Conservation (phyloP, 148 eudicot species). For the Amaranthus cruentus region DNA sequence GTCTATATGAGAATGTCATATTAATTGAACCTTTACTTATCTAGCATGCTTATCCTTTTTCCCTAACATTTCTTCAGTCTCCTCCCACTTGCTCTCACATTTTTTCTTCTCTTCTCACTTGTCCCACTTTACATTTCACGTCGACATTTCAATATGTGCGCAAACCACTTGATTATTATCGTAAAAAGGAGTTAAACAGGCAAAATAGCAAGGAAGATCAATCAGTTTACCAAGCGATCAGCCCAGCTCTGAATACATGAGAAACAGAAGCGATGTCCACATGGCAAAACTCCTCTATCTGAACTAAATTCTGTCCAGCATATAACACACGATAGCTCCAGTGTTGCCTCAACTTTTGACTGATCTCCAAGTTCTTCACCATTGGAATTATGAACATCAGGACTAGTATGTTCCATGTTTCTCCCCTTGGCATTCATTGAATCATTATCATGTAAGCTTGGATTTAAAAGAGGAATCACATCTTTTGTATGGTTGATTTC, state of each 20-base stretch:
- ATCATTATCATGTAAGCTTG: slow-evolving; percentile 17
- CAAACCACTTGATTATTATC: too few species aligned
- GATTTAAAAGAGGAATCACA: slow-evolving; percentile 14
- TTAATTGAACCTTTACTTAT: too few species aligned
- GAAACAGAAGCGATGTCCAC: slow-evolving; percentile 97
- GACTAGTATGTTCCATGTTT: slow-evolving; percentile 20
- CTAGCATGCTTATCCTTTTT: too few species aligned
- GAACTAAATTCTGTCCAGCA: slow-evolving; percentile 85
- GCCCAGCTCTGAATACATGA: slow-evolving; percentile 91
- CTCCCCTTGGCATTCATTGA: slow-evolving; percentile 16
- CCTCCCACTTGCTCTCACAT: too few species aligned
- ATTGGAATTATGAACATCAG: not conserved
- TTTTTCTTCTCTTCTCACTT: too few species aligned
- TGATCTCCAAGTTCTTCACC: slow-evolving; percentile 15
- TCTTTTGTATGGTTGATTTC: slow-evolving; percentile 17
- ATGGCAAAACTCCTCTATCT: slow-evolving; percentile 72
- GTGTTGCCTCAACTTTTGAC: slow-evolving; percentile 23
- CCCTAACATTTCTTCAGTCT: too few species aligned
- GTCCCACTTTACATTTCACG: too few species aligned
- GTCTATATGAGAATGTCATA: too few species aligned
- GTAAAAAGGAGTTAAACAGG: not conserved
- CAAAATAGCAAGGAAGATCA: slow-evolving; percentile 11
- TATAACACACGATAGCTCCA: slow-evolving; percentile 70
- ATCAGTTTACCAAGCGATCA: slow-evolving; percentile 55
- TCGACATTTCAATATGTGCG: too few species aligned